Conservation (phyloP, 2,329 filamentous ascomycete species). For the Colletotrichum sp. region DNA sequence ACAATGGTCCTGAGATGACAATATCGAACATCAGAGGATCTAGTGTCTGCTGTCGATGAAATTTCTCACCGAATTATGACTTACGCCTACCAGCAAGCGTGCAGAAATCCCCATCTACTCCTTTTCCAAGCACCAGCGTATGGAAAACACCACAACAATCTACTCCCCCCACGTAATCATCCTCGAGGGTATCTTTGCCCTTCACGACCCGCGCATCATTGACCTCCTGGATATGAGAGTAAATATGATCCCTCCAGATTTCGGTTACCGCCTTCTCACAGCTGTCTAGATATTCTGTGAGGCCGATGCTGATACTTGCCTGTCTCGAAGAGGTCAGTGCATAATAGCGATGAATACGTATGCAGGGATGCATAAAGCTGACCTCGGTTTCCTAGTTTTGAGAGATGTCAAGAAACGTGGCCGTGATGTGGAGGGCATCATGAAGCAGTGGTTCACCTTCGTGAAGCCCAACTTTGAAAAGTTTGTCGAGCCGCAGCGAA, state of each 20-base stretch:
- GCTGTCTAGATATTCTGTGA: conserved; percentile 84
- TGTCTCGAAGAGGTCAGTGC: conserved; percentile 80
- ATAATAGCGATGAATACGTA: background rate
- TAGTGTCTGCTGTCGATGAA: background rate
- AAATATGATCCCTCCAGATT: conserved; percentile 25
- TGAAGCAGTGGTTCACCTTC: conserved; percentile 97
- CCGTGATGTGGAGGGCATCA: conserved; percentile 90
- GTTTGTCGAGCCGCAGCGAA: conserved; percentile 90
- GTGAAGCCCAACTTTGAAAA: conserved; percentile 97
- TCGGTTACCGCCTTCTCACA: background rate
- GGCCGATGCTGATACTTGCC: conserved; percentile 91
- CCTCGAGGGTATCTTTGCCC: conserved; percentile 92
- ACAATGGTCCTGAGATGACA: background rate
- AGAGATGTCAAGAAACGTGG: conserved; percentile 90
- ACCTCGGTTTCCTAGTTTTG: conserved; percentile 58
- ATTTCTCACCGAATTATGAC: background rate
- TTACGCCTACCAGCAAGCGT: conserved; percentile 65
- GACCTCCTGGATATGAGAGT: conserved; percentile 91
- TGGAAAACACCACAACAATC: conserved; percentile 81
- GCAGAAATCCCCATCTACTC: conserved; percentile 95
- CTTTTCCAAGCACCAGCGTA: conserved; percentile 86
- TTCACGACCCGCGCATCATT: conserved; percentile 86
- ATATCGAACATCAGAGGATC: background rate
- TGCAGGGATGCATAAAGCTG: background rate
- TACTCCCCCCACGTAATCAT: conserved; percentile 97